These are phyloP conservation scores for Lipomyces kockii DNA, from an alignment of 805 yeast species.

Conservation along the genomic window DNA sequence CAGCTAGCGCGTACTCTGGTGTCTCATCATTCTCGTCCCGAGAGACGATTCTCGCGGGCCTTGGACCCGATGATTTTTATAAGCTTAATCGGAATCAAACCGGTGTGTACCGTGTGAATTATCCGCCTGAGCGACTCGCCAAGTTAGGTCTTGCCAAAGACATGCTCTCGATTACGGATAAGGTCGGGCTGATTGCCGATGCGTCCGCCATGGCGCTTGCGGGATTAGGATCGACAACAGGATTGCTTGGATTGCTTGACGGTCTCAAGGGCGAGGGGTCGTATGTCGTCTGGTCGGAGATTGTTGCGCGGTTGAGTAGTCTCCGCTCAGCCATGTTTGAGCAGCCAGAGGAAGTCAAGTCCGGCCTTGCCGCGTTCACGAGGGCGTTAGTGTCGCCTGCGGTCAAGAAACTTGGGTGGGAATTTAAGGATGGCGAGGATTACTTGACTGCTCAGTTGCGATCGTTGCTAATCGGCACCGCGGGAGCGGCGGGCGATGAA, in stretches of 20 bases:
- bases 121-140: conserved; percentile 68
- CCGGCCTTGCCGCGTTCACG: conserved; percentile 57
- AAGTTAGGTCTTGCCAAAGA: conserved; percentile 57
- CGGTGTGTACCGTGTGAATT: conserved; percentile 76
- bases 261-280: conserved; percentile 54
- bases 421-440: conserved; percentile 56
- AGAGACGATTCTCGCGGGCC: conserved; percentile 36
- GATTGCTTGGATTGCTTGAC: conserved; percentile 61
- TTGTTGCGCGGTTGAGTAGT: conserved; percentile 50
- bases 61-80: conserved; percentile 50
- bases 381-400: conserved; percentile 58
- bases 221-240: conserved; percentile 67
- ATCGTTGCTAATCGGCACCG: conserved; percentile 61
- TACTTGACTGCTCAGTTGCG: conserved; percentile 68
- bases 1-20: conserved; percentile 34
- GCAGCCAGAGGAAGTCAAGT: conserved; percentile 47
- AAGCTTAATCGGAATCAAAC: conserved; percentile 75
- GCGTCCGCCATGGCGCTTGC: conserved; percentile 72
- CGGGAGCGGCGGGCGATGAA: conserved; percentile 58
- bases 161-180: conserved; percentile 71
- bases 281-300: conserved; percentile 66
- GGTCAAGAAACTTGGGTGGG: conserved; percentile 63
- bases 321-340: conserved; percentile 46
- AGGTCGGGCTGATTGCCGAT: conserved; percentile 81
- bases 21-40: conserved; percentile 41